phyloP scores from a whole-genome alignment of 176 grass and related monocot species.

The Elaeis guineensis region DNA sequence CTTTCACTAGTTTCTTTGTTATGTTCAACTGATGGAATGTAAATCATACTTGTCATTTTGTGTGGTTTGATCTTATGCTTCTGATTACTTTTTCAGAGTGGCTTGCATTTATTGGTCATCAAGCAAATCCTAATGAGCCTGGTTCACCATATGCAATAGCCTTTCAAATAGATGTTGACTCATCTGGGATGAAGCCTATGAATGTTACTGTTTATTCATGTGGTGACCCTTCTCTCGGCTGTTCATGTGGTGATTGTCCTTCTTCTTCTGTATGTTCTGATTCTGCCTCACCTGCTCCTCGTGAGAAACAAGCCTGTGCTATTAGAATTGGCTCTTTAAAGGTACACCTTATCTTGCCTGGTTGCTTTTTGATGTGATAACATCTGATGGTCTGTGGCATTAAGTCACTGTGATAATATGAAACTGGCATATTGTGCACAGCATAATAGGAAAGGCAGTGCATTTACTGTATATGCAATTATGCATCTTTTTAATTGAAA shows the following conservation, averaged over 20 bases:
- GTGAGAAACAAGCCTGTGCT: conserved; percentile 44
- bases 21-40: too few species aligned
- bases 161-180: conserved; percentile 51
- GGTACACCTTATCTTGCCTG: conserved; percentile 32
- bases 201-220: conserved; percentile 93
- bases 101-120: conserved; percentile 74
- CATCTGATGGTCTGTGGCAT: background rate
- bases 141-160: conserved; percentile 83
- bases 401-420: too few species aligned
- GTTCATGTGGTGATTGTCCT: conserved; percentile 97
- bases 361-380: background rate
- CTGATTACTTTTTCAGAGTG: conserved; percentile 57
- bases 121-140: conserved; percentile 39
- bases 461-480: too few species aligned
- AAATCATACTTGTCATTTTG: too few species aligned
- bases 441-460: too few species aligned
- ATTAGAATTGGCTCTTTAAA: conserved; percentile 76
- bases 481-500: too few species aligned
- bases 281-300: conserved; percentile 30
- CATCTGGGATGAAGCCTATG: conserved; percentile 61
- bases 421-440: too few species aligned
- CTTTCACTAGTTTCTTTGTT: too few species aligned
- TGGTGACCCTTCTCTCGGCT: conserved; percentile 81
- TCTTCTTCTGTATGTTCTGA: conserved; percentile 60
- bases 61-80: background rate